These are phyloP conservation scores for Psilocybe cyanescens DNA, from an alignment of 768 basidiomycete genomes.

Conservation along the genomic window DNA sequence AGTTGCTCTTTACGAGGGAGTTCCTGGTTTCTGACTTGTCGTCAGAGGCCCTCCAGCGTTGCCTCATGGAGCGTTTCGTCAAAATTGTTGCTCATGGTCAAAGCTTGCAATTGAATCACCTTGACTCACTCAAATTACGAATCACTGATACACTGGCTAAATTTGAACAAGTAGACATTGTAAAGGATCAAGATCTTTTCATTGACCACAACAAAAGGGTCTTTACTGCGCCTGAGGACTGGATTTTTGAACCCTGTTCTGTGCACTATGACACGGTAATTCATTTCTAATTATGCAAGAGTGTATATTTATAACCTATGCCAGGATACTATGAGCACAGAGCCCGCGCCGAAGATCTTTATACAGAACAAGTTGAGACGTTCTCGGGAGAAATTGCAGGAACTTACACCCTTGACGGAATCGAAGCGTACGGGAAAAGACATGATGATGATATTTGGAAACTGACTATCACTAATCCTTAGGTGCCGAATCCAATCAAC, in stretches of 20 bases:
- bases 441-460: constrained; percentile 1
- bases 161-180: constrained; percentile 55
- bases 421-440: constrained; percentile 56
- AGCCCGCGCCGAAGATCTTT: constrained; percentile 73
- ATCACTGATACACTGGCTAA: constrained; percentile 49
- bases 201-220: constrained; percentile 71
- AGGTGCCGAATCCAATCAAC: constrained; percentile 52
- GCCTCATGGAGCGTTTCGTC: constrained; percentile 58
- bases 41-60: constrained; percentile 71
- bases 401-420: constrained; percentile 59
- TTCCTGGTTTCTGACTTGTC: constrained; percentile 12
- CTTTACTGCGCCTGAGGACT: constrained; percentile 68
- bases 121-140: constrained; percentile 59
- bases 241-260: constrained; percentile 75
- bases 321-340: constrained; percentile 67
- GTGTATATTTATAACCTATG: constrained; percentile 8
- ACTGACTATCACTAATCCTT: neutral
- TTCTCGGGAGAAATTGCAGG: constrained; percentile 63
- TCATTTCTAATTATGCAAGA: neutral
- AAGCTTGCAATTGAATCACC: constrained; percentile 57
- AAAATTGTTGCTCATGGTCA: constrained; percentile 63
- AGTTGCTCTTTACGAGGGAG: constrained; percentile 24
- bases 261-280: constrained; percentile 76
- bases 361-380: constrained; percentile 78
- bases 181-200: constrained; percentile 71